A percentile compares a stretch with the other conserved stretches of the same genome.
These are phyloP conservation scores for Isoetes taiwanensis DNA, from an alignment of 75 land plant species.

Conservation along the genomic window DNA sequence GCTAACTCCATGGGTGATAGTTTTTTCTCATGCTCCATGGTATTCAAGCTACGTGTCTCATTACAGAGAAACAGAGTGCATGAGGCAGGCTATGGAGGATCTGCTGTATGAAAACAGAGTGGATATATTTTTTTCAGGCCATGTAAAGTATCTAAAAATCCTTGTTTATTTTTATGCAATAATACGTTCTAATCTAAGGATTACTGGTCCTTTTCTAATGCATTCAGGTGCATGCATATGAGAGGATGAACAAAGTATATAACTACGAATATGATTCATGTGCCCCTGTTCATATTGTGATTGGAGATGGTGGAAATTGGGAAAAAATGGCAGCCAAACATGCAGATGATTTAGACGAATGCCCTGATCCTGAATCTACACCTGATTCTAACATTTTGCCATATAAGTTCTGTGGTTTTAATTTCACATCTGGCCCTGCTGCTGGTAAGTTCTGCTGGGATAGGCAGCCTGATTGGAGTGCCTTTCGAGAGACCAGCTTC, in stretches of 20 bases:
- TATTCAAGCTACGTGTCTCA: constrained; percentile 87
- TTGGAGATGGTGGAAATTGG: constrained; percentile 95
- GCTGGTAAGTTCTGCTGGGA: constrained; percentile 85
- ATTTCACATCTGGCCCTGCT: constrained; percentile 73
- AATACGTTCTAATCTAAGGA: not conserved
- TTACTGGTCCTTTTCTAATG: not conserved
- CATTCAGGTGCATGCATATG: constrained; percentile 99
- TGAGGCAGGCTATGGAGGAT: constrained; percentile 81
- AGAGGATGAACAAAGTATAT: constrained; percentile 71
- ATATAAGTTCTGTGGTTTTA: constrained; percentile 46
- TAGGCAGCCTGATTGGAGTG: constrained; percentile 92
- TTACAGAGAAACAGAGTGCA: constrained; percentile 92
- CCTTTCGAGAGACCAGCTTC: constrained; percentile 84
- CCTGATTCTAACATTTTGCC: constrained; percentile 48
- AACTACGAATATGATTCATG: constrained; percentile 67
- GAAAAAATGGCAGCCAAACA: constrained; percentile 57
- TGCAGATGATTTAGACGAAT: constrained; percentile 86
- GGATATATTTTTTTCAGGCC: constrained; percentile 81
- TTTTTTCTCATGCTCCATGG: constrained; percentile 90
- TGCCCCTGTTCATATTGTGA: constrained; percentile 80
- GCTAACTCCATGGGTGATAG: constrained; percentile 83
- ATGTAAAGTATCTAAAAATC: constrained; percentile 51
- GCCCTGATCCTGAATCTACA: constrained; percentile 56
- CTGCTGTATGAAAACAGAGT: constrained; percentile 61
- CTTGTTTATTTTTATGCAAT: too few relatives aligned